Evolutionary conservation across 139 green algal species (phyloP).

Genomic region (Auxenochlorella pyrenoidosa): DNA sequence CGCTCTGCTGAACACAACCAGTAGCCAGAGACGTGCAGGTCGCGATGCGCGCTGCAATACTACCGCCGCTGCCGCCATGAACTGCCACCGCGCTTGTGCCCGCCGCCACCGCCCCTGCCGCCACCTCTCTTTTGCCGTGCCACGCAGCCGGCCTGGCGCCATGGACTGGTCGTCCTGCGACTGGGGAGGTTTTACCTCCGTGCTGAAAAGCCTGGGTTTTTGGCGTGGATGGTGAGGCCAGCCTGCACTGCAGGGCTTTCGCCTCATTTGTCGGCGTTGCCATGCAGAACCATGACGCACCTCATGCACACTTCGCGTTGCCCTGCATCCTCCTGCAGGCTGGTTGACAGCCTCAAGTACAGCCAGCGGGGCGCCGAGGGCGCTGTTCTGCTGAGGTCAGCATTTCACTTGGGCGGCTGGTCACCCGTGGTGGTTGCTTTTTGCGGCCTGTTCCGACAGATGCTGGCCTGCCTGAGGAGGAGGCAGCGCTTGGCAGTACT

Average conservation of each 20-base stretch:
- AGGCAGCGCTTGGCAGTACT: too few relatives aligned
- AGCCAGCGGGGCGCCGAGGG: background rate
- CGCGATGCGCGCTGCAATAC: background rate
- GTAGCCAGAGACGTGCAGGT: too few relatives aligned
- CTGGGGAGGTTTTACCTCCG: background rate
- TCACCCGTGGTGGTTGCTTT: too few relatives aligned
- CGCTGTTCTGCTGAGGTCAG: background rate
- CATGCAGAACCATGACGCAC: background rate
- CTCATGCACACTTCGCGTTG: background rate
- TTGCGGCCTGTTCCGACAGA: too few relatives aligned
- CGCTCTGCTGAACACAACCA: too few relatives aligned
- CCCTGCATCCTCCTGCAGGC: background rate
- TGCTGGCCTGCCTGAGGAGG: too few relatives aligned
- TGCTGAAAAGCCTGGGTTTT: background rate
- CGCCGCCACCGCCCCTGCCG: background rate
- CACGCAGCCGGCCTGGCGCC: background rate
- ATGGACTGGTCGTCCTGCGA: background rate
- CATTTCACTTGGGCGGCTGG: background rate
- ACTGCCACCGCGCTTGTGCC: background rate
- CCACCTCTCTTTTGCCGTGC: too few relatives aligned
- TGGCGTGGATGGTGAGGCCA: background rate
- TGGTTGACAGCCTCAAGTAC: background rate
- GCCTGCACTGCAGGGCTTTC: background rate
- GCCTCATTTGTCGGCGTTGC: background rate
- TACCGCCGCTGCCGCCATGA: background rate